Conservation (phyloP, 768 basidiomycete genomes). For the Tylopilus felleus region DNA sequence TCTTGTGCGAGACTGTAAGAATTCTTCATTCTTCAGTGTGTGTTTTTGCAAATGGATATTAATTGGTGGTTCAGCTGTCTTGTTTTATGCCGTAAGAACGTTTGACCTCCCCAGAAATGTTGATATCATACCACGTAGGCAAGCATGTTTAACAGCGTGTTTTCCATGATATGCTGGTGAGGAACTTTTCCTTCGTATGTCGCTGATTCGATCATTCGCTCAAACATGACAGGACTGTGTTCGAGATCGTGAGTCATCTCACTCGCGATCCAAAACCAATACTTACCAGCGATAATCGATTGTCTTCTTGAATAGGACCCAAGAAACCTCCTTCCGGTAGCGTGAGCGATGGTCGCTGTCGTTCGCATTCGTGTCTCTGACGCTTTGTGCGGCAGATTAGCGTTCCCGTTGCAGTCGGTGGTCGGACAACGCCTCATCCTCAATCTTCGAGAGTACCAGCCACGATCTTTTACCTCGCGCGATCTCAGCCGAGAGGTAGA, state of each 20-base stretch:
- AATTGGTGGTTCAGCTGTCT: neutral
- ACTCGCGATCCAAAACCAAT: neutral
- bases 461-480: neutral
- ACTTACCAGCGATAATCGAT: neutral
- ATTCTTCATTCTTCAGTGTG: neutral
- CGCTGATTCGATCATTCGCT: neutral
- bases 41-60: neutral
- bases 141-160: neutral
- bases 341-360: neutral
- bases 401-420: constrained; percentile 12
- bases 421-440: constrained; percentile 20
- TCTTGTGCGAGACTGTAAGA: neutral
- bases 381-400: constrained; percentile 2
- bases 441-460: constrained; percentile 11
- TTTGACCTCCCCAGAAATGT: neutral
- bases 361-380: neutral
- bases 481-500: constrained; percentile 19
- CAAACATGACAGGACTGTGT: constrained; percentile 10
- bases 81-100: neutral
- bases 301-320: constrained; percentile 9
- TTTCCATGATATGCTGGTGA: neutral
- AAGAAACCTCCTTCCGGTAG: constrained; percentile 4
- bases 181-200: neutral
- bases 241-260: neutral
- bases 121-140: neutral